A percentile compares a stretch with the other conserved stretches of the same genome.
Conservation (phyloP, 164 flowering plant species). For the Tetracentron sinense region DNA sequence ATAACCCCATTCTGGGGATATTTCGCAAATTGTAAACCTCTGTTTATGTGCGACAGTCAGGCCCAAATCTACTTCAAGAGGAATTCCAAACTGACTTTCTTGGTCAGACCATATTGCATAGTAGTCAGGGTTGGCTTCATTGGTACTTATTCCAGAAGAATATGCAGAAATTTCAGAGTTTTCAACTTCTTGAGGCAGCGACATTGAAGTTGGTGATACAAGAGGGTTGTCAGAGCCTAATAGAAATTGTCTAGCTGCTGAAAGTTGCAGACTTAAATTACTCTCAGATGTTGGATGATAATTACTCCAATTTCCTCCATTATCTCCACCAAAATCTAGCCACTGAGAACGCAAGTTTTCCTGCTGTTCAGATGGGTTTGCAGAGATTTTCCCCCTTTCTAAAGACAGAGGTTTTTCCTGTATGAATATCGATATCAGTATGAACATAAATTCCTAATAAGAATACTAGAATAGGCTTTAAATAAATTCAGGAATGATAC, state of each 20-base stretch:
- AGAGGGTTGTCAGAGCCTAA: conserved; percentile 20
- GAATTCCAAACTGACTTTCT: conserved; percentile 28
- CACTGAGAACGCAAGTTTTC: conserved; percentile 18
- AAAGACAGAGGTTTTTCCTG: conserved; percentile 32
- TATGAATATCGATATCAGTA: conserved; percentile 3
- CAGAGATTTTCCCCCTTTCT: conserved; percentile 11
- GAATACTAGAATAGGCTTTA: neutral
- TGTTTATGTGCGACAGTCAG: conserved; percentile 55
- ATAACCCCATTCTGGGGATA: conserved; percentile 93
- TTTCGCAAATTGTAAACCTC: conserved; percentile 63
- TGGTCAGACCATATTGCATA: conserved; percentile 36
- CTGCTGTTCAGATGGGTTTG: conserved; percentile 19
- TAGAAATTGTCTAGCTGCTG: conserved; percentile 22
- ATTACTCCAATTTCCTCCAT: conserved; percentile 18
- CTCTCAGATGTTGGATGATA: conserved; percentile 7
- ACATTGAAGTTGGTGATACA: conserved; percentile 35
- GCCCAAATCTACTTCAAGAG: conserved; percentile 38
- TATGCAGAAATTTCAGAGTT: conserved; percentile 24
- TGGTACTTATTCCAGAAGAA: conserved; percentile 30
- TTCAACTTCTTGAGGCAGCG: conserved; percentile 32
- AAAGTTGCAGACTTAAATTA: conserved; percentile 13
- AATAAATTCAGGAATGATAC: neutral
- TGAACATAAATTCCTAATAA: neutral
- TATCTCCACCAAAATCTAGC: conserved; percentile 21
- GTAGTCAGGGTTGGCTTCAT: conserved; percentile 28